Conservation (phyloP, 2,329 filamentous ascomycete genomes). For the Dactylellina drechsleri region DNA sequence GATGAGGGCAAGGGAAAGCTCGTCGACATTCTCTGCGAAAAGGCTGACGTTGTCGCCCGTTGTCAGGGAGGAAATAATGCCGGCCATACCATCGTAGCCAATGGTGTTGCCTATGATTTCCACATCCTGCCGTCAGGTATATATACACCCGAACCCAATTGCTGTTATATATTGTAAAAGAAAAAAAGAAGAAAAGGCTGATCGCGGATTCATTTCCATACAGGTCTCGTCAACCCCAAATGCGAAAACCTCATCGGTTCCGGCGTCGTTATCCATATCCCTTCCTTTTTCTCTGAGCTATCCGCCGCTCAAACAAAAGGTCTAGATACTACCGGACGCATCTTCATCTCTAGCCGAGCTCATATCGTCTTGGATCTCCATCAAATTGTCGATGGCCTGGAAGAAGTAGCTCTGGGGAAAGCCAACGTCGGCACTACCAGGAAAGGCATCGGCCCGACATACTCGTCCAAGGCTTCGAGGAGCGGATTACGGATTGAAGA, state of each 20-base stretch:
- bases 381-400: slow-evolving; percentile 74
- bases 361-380: slow-evolving; percentile 75
- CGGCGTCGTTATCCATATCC: slow-evolving; percentile 74
- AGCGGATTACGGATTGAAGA: slow-evolving; percentile 75
- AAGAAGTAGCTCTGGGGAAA: slow-evolving; percentile 67
- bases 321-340: slow-evolving; percentile 69
- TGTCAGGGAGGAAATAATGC: slow-evolving; percentile 72
- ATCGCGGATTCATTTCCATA: slow-evolving; percentile 61
- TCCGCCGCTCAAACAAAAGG: slow-evolving; percentile 71
- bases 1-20: slow-evolving; percentile 71
- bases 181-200: not conserved
- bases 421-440: slow-evolving; percentile 64
- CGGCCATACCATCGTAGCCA: slow-evolving; percentile 65
- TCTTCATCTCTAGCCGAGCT: slow-evolving; percentile 72
- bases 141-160: no score
- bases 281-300: slow-evolving; percentile 74
- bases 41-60: slow-evolving; percentile 69
- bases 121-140: slow-evolving; percentile 66
- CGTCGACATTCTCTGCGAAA: slow-evolving; percentile 68
- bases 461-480: slow-evolving; percentile 71
- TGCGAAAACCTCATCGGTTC: slow-evolving; percentile 80
- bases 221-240: slow-evolving; percentile 76
- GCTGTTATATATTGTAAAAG: no score
- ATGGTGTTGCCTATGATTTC: slow-evolving; percentile 66
- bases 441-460: slow-evolving; percentile 68